Base-by-base conservation (phyloP, 2,329 filamentous ascomycete species). In the Didymella exigua region DNA sequence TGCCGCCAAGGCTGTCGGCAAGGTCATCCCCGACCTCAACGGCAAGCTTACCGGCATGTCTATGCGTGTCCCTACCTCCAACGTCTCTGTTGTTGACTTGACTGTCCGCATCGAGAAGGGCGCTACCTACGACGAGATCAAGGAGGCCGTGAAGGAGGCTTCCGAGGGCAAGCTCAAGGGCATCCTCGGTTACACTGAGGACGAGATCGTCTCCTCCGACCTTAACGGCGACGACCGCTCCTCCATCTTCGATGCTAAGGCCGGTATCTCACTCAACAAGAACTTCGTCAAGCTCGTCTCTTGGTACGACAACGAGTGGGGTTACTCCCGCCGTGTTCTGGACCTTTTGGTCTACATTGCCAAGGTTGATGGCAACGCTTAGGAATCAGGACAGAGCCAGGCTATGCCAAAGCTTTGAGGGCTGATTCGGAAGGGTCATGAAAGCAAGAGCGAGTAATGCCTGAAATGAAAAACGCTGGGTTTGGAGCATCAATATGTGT, bases 261-360 rank as follows among this genome's bases (percentile, higher is more conserved):
- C 95, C 60, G 95, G 95, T 86, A 98, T 99, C 82, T 90, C 93
- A 67, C 89, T 99, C 73, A 99, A 98, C 88, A 81, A 92, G 75
- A 93, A 97, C 88, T 98, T 98, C 79, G 88, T 96, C 86, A 99
- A 99, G 90, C 86, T 99, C 62, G 89, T 97, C 78, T 88, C 88
- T 74, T 98, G 93, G 95, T 96, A 96, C 83, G 92, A 96, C 86
- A 98, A 98, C 86, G 93, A 98, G 87, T 97, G 93, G 92, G 95
- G 93, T 76, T 98, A 99, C 89, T 96, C 90, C 80, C 93, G 93
- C 84, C 95, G 79, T 78, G 79, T 82, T 57, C 75, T 81, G 61
- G 79, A 82, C 71, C 79, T 82, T 58, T 61, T 82, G 54, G 73
- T 73, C 61, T 76, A 76, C 72, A 76, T 77, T 65, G 75, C 75